phyloP scores from a whole-genome alignment of 257 asterid species.

The Przewalskia tangutica region DNA sequence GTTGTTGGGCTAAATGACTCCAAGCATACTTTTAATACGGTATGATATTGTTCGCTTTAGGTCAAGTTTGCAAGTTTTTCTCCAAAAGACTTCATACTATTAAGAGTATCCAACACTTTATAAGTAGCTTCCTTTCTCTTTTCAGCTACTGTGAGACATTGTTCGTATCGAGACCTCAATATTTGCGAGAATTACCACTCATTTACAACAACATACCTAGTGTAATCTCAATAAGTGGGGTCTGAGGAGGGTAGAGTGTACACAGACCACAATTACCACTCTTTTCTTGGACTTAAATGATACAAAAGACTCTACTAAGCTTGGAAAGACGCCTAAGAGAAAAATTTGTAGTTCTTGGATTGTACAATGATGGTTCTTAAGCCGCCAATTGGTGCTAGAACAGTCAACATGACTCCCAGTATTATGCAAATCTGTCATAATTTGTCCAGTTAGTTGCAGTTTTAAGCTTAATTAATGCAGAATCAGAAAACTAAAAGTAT shows the following conservation, averaged over 20 bases:
- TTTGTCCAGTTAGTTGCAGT: background rate
- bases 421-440: conserved; percentile 34
- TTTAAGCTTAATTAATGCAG: background rate
- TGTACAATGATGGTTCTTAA: conserved; percentile 28
- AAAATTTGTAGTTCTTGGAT: conserved; percentile 31
- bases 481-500: background rate
- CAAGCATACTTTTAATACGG: too few species aligned
- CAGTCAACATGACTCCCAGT: conserved; percentile 31
- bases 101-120: too few species aligned
- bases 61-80: too few species aligned
- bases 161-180: background rate
- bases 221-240: too few species aligned
- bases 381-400: conserved; percentile 41
- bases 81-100: too few species aligned
- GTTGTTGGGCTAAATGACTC: too few species aligned
- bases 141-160: too few species aligned
- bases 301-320: background rate
- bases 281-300: background rate
- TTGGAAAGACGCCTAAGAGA: conserved; percentile 12
- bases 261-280: background rate
- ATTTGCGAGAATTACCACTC: background rate
- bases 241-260: too few species aligned
- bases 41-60: too few species aligned
- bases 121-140: too few species aligned
- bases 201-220: too few species aligned